Evolutionary conservation across 192 early-diverging fungal species (phyloP).

Genomic region (Coemansia sp.): DNA sequence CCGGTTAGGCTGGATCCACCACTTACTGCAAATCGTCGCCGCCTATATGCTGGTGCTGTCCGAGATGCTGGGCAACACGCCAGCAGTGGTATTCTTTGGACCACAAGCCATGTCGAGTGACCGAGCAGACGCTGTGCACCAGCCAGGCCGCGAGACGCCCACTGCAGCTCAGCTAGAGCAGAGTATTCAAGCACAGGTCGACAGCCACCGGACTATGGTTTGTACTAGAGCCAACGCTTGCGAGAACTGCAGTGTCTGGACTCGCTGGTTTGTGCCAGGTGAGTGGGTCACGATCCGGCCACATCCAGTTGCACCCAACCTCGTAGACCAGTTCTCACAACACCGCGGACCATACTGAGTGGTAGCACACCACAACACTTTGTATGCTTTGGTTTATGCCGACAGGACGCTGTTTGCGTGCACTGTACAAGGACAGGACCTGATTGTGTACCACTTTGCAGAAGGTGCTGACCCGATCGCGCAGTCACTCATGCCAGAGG

Average conservation of each 20-base stretch:
- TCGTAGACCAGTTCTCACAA: neutral
- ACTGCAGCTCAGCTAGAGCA: too few relatives aligned
- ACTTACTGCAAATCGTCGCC: neutral
- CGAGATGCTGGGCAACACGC: neutral
- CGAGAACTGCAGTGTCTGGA: neutral
- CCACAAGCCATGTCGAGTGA: neutral
- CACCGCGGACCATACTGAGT: constrained; percentile 14
- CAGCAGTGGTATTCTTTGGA: neutral
- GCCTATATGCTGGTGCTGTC: neutral
- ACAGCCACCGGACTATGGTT: neutral
- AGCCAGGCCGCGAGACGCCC: too few relatives aligned
- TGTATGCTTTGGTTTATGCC: neutral
- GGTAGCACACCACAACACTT: neutral
- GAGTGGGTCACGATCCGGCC: constrained; percentile 11
- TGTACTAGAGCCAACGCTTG: constrained; percentile 1
- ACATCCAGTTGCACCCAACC: constrained; percentile 4
- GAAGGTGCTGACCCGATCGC: neutral
- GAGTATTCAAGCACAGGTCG: too few relatives aligned
- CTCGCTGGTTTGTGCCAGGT: constrained; percentile 6
- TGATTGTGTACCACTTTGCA: constrained; percentile 2
- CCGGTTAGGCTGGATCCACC: neutral
- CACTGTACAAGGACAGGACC: neutral
- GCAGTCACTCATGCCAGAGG: too few relatives aligned
- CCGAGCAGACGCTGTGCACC: too few relatives aligned
- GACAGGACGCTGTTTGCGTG: neutral